A percentile compares a stretch with the other conserved stretches of the same genome.
These are phyloP conservation scores for Neurospora sp. DNA, from an alignment of 495 filamentous ascomycete genomes.

Conservation along the genomic window DNA sequence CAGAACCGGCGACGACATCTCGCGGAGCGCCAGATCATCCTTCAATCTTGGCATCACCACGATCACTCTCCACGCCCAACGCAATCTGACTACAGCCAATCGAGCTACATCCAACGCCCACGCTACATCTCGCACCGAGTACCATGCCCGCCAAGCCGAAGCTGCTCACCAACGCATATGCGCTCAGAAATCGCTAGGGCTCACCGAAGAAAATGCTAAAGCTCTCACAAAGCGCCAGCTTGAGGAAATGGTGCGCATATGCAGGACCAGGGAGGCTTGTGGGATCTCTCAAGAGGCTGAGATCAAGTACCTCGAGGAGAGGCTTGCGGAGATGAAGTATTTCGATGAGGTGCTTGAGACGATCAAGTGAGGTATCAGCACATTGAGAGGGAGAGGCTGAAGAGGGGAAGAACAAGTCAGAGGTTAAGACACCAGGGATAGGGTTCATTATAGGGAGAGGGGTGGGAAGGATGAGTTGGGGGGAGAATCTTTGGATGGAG, in stretches of 20 bases:
- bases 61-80: background rate
- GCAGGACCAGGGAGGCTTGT: background rate
- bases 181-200: background rate
- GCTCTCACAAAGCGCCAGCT: background rate
- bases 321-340: background rate
- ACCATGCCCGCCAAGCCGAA: background rate
- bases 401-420: background rate
- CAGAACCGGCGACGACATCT: background rate
- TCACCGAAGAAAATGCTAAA: background rate
- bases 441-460: too few relatives aligned
- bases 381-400: background rate
- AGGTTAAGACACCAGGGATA: too few relatives aligned
- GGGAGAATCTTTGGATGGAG: too few relatives aligned
- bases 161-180: background rate
- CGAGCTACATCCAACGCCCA: background rate
- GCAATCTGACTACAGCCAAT: background rate
- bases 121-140: background rate
- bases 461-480: too few relatives aligned
- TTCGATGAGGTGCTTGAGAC: too few relatives aligned
- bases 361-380: too few relatives aligned
- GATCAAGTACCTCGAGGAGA: background rate
- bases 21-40: background rate
- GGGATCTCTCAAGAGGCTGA: background rate
- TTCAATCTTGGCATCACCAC: background rate
- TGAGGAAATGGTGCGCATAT: background rate